These are phyloP conservation scores for Cryphonectria nitschkei DNA, from an alignment of 2,329 filamentous ascomycete species.

Conservation along the genomic window DNA sequence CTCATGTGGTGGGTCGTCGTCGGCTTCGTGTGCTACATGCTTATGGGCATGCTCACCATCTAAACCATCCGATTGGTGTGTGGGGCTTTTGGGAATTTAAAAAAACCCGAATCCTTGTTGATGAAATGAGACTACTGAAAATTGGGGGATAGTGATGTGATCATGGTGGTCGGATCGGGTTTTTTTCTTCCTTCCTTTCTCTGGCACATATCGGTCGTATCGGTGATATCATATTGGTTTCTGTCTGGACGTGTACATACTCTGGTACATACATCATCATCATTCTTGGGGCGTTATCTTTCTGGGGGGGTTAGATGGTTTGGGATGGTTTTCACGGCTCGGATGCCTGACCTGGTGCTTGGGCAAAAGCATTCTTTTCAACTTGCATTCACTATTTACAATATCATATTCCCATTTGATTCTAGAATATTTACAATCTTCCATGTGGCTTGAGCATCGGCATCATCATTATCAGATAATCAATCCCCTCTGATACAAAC, in stretches of 20 bases:
- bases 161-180: not conserved
- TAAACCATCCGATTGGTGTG: not conserved
- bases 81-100: not conserved
- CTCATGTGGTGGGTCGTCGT: slow-evolving; percentile 30
- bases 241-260: not conserved
- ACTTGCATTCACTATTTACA: not conserved
- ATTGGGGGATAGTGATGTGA: not conserved
- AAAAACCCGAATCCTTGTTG: not conserved
- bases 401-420: not conserved
- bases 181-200: not conserved
- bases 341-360: slow-evolving; percentile 9
- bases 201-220: slow-evolving; percentile 2
- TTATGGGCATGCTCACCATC: slow-evolving; percentile 27
- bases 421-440: not conserved
- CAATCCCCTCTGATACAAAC: not conserved
- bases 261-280: not conserved
- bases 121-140: not conserved
- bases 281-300: slow-evolving; percentile 1
- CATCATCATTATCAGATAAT: not conserved
- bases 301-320: slow-evolving; percentile 7
- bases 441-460: not conserved
- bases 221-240: slow-evolving; percentile 8
- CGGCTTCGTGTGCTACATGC: slow-evolving; percentile 29
- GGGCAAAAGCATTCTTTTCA: slow-evolving; percentile 7
- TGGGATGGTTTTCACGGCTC: not conserved